Evolutionary conservation across 176 grass and related monocot genomes (phyloP).

Genomic region (Phoenix dactylifera): DNA sequence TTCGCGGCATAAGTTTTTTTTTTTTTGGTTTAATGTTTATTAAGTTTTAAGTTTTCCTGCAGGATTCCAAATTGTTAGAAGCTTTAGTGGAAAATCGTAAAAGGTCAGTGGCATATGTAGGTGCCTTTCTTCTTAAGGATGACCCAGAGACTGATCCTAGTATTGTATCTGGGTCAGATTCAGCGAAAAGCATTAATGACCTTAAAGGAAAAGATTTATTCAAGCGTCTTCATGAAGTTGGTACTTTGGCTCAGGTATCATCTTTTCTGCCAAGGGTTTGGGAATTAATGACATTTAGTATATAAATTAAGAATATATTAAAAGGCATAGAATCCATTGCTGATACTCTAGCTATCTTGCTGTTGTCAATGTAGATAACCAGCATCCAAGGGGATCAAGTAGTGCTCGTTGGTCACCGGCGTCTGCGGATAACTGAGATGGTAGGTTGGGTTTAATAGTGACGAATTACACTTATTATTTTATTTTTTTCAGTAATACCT

Average conservation of each 20-base stretch:
- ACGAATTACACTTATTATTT: too few species aligned
- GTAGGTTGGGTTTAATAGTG: constrained; percentile 21
- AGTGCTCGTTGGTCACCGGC: constrained; percentile 67
- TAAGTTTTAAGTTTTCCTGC: constrained; percentile 4
- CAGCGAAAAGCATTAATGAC: constrained; percentile 76
- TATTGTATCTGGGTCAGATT: constrained; percentile 45
- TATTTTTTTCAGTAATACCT: too few species aligned
- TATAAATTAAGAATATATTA: too few species aligned
- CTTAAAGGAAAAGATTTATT: constrained; percentile 93
- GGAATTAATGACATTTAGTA: too few species aligned
- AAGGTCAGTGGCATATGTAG: constrained; percentile 61
- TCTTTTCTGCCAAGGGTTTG: too few species aligned
- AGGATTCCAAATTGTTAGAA: constrained; percentile 74
- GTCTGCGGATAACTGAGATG: constrained; percentile 78
- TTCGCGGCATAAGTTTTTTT: too few species aligned
- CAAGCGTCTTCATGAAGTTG: constrained; percentile 90
- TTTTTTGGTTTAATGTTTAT: constrained; percentile 2
- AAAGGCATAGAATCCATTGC: not conserved
- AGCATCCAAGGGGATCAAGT: constrained; percentile 91
- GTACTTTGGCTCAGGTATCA: constrained; percentile 66
- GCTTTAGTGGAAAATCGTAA: constrained; percentile 69
- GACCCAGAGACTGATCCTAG: constrained; percentile 56
- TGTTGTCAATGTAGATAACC: constrained; percentile 59
- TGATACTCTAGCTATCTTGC: constrained; percentile 13
- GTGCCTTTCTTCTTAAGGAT: constrained; percentile 93